Conservation (phyloP, 106 monocot species). For the Triglochin maritima region DNA sequence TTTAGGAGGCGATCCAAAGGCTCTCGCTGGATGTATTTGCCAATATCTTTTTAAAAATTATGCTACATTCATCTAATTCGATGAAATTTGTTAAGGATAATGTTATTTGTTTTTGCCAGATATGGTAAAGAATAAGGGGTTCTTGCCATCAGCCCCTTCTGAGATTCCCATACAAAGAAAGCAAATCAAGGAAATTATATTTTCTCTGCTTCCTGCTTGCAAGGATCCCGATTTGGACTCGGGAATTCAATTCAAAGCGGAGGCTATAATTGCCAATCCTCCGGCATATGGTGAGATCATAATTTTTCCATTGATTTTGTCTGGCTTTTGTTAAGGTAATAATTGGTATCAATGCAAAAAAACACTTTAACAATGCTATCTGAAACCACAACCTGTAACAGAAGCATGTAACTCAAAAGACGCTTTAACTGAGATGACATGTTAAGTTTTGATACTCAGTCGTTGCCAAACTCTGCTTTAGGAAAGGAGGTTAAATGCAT, state of each 20-base stretch:
- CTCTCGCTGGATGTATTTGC: slow-evolving; percentile 81
- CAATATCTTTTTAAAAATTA: neutral
- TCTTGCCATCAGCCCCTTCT: slow-evolving; percentile 81
- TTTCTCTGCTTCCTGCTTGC: slow-evolving; percentile 79
- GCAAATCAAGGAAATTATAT: slow-evolving; percentile 87
- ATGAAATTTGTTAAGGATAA: neutral
- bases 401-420: neutral
- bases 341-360: neutral
- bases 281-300: slow-evolving; percentile 74
- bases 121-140: slow-evolving; percentile 99
- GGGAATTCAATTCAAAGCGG: slow-evolving; percentile 74
- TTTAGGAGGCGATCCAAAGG: slow-evolving; percentile 86
- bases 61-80: neutral
- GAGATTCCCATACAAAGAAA: slow-evolving; percentile 86
- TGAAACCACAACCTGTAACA: neutral
- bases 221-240: slow-evolving; percentile 82
- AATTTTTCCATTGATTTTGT: neutral
- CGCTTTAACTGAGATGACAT: neutral
- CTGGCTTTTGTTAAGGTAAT: too few species aligned
- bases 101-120: slow-evolving; percentile 29
- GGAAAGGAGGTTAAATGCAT: too few species aligned
- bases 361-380: neutral
- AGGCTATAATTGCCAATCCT: slow-evolving; percentile 97
- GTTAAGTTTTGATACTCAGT: neutral
- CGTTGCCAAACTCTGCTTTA: too few species aligned